Percentiles rank a stretch among this genome's conserved stretches.
These are phyloP conservation scores for Apostasia ramifera DNA, from an alignment of 106 monocot genomes.

Conservation along the genomic window DNA sequence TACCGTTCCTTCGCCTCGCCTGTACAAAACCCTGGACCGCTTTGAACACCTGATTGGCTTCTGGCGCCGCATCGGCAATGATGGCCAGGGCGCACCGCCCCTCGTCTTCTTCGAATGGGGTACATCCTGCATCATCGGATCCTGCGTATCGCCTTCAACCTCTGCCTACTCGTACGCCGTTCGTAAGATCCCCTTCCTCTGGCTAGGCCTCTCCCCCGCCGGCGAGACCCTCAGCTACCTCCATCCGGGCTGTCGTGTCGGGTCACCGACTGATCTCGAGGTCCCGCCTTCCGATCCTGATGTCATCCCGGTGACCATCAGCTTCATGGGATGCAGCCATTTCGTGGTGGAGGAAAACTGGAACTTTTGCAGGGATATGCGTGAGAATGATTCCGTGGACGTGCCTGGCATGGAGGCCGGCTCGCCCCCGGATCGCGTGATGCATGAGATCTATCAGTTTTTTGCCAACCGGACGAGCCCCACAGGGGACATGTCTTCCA, in stretches of 20 bases:
- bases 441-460: constrained; percentile 76
- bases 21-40: constrained; percentile 12
- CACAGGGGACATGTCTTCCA: constrained; percentile 37
- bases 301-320: constrained; percentile 45
- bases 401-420: constrained; percentile 11
- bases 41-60: constrained; percentile 54
- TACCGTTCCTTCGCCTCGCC: neutral
- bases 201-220: constrained; percentile 39
- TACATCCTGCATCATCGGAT: constrained; percentile 42
- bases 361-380: constrained; percentile 6
- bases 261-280: neutral
- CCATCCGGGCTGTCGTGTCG: constrained; percentile 8
- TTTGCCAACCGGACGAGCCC: constrained; percentile 89
- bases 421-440: constrained; percentile 62
- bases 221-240: constrained; percentile 36
- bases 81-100: constrained; percentile 10
- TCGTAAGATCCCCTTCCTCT: constrained; percentile 53
- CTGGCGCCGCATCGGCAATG: constrained; percentile 65
- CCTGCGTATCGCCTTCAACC: constrained; percentile 34
- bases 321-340: constrained; percentile 67
- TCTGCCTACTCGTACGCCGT: constrained; percentile 33
- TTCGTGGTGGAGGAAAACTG: constrained; percentile 56
- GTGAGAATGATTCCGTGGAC: constrained; percentile 17
- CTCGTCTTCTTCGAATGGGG: constrained; percentile 81
- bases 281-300: constrained; percentile 15